Evolutionary conservation across 352 stramenopile species (phyloP), one percentile per base, ranked within the genome.

Genomic region (Phytophthora litchii): DNA sequence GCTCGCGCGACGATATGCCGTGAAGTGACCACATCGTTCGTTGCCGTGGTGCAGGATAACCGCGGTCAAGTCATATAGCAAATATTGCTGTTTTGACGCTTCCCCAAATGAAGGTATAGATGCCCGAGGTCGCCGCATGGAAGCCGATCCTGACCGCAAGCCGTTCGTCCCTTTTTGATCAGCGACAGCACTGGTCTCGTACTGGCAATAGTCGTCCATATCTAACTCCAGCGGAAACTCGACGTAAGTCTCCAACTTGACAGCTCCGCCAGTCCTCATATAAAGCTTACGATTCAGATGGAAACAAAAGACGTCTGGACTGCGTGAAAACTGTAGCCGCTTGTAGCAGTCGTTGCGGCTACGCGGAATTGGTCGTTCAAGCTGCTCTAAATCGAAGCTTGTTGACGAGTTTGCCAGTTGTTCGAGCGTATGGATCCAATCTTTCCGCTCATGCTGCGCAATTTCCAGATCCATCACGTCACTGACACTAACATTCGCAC

Each of bases 241-340:
- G 4, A 96, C 80, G 54, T 85, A 86, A 7, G 73, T 91, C 34
- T 92, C 78, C 3, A 96, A 64, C 54, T 96, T 96, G 23, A 86
- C 64, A 34, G 82, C 79, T 23, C 66, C 76, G 14, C 86, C 83
- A 34, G 72, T 89, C 59, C 57, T 63, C 49, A 86, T 75, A 64
- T 87, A 96, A n/a, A 95, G 72, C 49, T 94, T 94, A 47, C 86
- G 83, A 62, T 91, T 94, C 7, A 96, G 83, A 52, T 96, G 88
- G 48, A 96, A 92, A 59, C 84, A 92, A 23, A 96, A 89, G 42
- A 94, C 82, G 27, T 91, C 78, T 1, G 86, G 88, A 27, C 79
- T 86, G 37, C 86, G 85, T 9, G 83, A 91, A 19, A 96, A 91
- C 60, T 89, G 82, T 25, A 92, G 60, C 0, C 77, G 77, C 62